phyloP scores from a whole-genome alignment of 345 rosid species.

The Schrenkiella parvula region DNA sequence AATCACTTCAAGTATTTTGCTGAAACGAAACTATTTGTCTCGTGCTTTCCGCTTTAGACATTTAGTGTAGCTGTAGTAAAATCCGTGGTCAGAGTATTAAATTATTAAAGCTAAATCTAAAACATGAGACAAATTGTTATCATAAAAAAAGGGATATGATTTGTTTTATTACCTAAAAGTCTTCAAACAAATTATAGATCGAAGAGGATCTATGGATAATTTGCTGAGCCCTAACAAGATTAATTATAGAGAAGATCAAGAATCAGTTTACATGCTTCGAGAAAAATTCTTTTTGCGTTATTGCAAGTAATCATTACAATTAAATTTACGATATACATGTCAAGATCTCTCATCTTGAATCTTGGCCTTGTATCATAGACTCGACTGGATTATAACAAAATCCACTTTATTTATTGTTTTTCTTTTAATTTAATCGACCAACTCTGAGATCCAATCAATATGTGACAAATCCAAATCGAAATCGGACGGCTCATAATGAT shows the following conservation, averaged over 20 bases:
- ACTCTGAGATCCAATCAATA: constrained; percentile 46
- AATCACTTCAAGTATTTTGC: not conserved
- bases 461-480: constrained; percentile 35
- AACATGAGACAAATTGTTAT: not conserved
- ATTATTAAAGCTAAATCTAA: not conserved
- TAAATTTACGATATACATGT: constrained; percentile 8
- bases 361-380: not conserved
- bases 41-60: not conserved
- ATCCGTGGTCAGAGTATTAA: not conserved
- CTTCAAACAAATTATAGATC: not conserved
- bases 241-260: not conserved
- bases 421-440: constrained; percentile 32
- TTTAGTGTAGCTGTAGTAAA: no score
- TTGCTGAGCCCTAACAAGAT: not conserved
- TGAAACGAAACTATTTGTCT: not conserved
- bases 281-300: constrained; percentile 1
- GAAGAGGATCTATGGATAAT: no score
- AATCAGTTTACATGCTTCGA: constrained; percentile 3
- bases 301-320: constrained; percentile 16
- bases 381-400: constrained; percentile 2
- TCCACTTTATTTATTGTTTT: constrained; percentile 11
- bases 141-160: not conserved
- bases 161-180: not conserved
- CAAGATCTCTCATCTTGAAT: constrained; percentile 17
- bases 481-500: constrained; percentile 27